Conservation (phyloP, 208 protist genomes). For the Acanthamoeba quina region DNA sequence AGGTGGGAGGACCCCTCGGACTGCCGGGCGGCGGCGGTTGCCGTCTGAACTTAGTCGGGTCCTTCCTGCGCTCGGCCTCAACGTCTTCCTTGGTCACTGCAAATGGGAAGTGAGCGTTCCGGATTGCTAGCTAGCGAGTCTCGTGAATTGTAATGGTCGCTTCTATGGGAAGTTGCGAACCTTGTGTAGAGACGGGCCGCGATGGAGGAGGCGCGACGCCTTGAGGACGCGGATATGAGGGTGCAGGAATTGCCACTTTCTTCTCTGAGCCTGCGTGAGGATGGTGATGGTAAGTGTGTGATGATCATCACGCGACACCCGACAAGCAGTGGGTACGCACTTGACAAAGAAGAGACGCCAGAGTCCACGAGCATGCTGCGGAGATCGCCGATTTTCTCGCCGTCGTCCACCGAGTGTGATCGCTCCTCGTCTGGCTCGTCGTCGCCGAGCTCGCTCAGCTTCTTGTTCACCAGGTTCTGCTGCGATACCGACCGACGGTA, state of each 20-base stretch:
- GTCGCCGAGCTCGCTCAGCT: constrained; percentile 7
- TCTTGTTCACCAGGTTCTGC: neutral
- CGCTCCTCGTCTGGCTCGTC: neutral
- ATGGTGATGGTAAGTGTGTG: neutral
- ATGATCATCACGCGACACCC: too few species aligned
- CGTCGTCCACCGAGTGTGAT: constrained; percentile 17
- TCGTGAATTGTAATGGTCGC: too few species aligned
- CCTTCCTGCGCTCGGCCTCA: neutral
- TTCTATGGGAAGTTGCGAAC: neutral
- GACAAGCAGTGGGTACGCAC: neutral
- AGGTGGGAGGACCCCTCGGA: neutral
- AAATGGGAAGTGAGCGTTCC: too few species aligned
- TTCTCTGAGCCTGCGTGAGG: neutral
- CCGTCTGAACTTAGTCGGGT: constrained; percentile 7
- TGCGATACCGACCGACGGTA: neutral
- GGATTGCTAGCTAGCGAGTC: too few species aligned
- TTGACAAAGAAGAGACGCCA: neutral
- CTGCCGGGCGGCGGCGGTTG: neutral
- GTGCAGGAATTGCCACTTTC: neutral
- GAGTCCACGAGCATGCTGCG: neutral
- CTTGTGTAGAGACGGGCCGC: constrained; percentile 1
- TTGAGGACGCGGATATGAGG: constrained; percentile 6
- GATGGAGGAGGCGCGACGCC: constrained; percentile 1
- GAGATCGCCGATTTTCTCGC: neutral
- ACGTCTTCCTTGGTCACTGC: constrained; percentile 1